Percentiles rank a stretch among this genome's conserved stretches.
Conservation (phyloP, 768 basidiomycete genomes). For the Sistotremastrum niveocremeum region DNA sequence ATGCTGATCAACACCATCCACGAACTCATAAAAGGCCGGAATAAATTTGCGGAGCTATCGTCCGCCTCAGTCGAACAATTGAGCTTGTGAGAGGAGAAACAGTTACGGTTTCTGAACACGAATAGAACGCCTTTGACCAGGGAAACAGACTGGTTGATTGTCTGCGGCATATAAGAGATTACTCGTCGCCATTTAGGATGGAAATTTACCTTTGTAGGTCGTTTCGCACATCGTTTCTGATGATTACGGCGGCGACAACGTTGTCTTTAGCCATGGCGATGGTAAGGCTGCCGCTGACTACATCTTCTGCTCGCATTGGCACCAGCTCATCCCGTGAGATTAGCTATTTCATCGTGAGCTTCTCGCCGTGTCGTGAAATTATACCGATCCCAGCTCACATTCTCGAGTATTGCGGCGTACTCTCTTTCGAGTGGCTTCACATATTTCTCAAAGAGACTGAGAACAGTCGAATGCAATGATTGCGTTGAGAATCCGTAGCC, state of each 20-base stretch:
- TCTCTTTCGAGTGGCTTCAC: constrained; percentile 67
- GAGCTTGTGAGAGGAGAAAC: constrained; percentile 1
- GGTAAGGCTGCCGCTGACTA: too few species aligned
- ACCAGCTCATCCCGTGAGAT: constrained; percentile 78
- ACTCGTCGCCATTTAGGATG: too few species aligned
- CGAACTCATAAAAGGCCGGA: constrained; percentile 91
- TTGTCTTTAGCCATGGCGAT: too few species aligned
- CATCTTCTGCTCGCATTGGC: constrained; percentile 61
- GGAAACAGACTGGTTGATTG: constrained; percentile 37
- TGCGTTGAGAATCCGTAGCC: constrained; percentile 76
- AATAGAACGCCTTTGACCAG: constrained; percentile 91
- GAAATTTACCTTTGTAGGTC: too few species aligned
- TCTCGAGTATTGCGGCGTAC: constrained; percentile 70
- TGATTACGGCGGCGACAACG: too few species aligned
- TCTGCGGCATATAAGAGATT: constrained; percentile 10
- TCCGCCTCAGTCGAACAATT: neutral
- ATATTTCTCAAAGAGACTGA: constrained; percentile 87
- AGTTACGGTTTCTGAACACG: constrained; percentile 81
- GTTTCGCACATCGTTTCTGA: too few species aligned
- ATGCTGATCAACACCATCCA: constrained; percentile 87
- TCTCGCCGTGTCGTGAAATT: neutral
- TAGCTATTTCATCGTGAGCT: constrained; percentile 34
- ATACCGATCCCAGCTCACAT: constrained; percentile 26
- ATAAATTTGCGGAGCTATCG: constrained; percentile 74
- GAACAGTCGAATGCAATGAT: constrained; percentile 70